A percentile compares a stretch with the other conserved stretches of the same genome.
These are phyloP conservation scores for Caloboletus firmus DNA, from an alignment of 1,284 basidiomycete species.

Conservation along the genomic window DNA sequence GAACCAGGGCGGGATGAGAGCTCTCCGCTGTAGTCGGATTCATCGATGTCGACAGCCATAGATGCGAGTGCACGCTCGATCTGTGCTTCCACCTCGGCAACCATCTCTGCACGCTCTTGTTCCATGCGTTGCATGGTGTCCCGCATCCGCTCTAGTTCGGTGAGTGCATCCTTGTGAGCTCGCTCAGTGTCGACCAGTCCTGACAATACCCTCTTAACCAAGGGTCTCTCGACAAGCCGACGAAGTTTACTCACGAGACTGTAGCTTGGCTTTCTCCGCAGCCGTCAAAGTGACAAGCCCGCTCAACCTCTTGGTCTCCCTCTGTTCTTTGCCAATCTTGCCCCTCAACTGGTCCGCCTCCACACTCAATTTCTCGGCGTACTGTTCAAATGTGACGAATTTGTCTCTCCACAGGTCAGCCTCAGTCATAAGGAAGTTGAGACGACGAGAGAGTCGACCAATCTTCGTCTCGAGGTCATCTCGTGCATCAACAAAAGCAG, in stretches of 20 bases:
- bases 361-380: constrained; percentile 85
- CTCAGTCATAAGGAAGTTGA: constrained; percentile 91
- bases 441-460: constrained; percentile 73
- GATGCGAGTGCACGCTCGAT: constrained; percentile 80
- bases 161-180: constrained; percentile 69
- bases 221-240: not conserved
- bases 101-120: constrained; percentile 79
- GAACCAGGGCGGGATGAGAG: constrained; percentile 49
- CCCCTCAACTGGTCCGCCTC: constrained; percentile 79
- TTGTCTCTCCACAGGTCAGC: constrained; percentile 88
- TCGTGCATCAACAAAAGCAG: constrained; percentile 89
- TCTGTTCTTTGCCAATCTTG: constrained; percentile 86
- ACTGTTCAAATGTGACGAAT: constrained; percentile 88
- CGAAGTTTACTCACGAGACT: constrained; percentile 55
- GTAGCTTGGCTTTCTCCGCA: constrained; percentile 72
- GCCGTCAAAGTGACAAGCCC: constrained; percentile 75
- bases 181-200: constrained; percentile 68
- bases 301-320: constrained; percentile 79
- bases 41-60: constrained; percentile 78
- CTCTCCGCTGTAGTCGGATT: constrained; percentile 63
- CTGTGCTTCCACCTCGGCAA: constrained; percentile 83
- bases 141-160: constrained; percentile 71
- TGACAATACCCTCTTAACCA: constrained; percentile 32
- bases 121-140: constrained; percentile 82
- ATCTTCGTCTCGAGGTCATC: constrained; percentile 92